Evolutionary conservation across 495 filamentous ascomycete genomes (phyloP).

Genomic region (Hypoxylon fuscum): DNA sequence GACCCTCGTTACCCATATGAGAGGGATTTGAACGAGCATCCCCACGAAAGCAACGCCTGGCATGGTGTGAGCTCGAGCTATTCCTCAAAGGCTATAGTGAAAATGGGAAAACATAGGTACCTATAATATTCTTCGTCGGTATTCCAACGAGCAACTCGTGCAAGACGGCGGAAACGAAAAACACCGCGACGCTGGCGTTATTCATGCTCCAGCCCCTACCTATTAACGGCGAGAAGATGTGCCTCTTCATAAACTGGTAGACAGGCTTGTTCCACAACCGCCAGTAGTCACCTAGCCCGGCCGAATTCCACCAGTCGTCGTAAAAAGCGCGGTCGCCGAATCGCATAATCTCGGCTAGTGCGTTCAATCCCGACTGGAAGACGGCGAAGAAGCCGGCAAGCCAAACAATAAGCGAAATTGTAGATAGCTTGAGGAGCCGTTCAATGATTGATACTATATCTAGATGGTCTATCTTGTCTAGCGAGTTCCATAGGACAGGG

Average conservation of each 20-base stretch:
- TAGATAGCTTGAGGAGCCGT: constrained; percentile 91
- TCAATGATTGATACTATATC: constrained; percentile 85
- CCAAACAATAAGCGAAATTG: constrained; percentile 94
- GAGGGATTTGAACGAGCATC: constrained; percentile 91
- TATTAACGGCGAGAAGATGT: constrained; percentile 86
- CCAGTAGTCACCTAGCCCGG: constrained; percentile 89
- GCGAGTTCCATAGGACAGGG: constrained; percentile 85
- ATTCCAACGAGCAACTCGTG: constrained; percentile 95
- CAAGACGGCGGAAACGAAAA: constrained; percentile 83
- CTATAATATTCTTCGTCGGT: constrained; percentile 93
- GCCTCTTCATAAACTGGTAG: constrained; percentile 92
- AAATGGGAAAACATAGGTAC: constrained; percentile 51
- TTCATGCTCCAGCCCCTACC: constrained; percentile 77
- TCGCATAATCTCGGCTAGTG: constrained; percentile 84
- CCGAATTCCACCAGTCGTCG: constrained; percentile 96
- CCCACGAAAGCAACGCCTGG: constrained; percentile 88
- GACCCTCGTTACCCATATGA: constrained; percentile 81
- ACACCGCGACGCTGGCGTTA: constrained; percentile 78
- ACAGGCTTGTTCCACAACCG: constrained; percentile 97
- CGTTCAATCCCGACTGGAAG: constrained; percentile 90
- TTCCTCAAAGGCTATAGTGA: background rate
- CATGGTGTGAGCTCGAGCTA: constrained; percentile 8
- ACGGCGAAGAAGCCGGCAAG: constrained; percentile 95
- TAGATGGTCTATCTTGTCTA: constrained; percentile 83
- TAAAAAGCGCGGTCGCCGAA: constrained; percentile 97